Evolutionary conservation across 2,329 filamentous ascomycete genomes (phyloP), one percentile per base, ranked within the genome.

Genomic region (Ascomycota sp.): DNA sequence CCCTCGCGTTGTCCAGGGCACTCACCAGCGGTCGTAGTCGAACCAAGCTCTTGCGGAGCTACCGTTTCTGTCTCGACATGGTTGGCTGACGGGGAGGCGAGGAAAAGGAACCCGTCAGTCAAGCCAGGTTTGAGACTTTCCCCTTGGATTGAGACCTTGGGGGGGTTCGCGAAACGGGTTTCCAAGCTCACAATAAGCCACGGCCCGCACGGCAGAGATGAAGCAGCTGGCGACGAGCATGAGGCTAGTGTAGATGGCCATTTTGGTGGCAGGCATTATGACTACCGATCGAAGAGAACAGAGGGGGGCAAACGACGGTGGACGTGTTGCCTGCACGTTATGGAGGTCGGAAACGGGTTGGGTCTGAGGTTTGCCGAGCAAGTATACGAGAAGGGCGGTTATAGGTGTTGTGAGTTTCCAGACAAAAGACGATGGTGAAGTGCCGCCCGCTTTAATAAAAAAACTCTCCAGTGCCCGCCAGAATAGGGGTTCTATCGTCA

Each of bases 21-120:
- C 39, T 37, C 45, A 53, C 54, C 53, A 9, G 46, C 47, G 28
- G 44, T 40, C 10, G 49, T 52, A 33, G 44, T 43, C 32, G 47
- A 44, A 12, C 51, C 54, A 31, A 51, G 33, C 34, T 51, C 43
- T 37, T 52, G 44, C 25, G 53, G 45, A 32, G 44, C 41, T 25
- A 43, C 40, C 7, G 45, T 45, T 36, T 49, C 46, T 21, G 48
- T 50, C 27, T 41, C 40, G 27, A 42, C 40, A 27, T 40, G 35
- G 27, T 47, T 43, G 33, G 52, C 53, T 56, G 26, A 16, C 9
- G 3, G 12, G 7, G 12, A 29, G 21, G 16, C 8, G 21, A 27
- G 27, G 13, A 29, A 29, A 13, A 29, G 7, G 21, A 7, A 21
- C 7, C 12, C 13, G 25, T 31, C 21, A 31, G 30, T 24, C 24